Evolutionary conservation across 1,284 basidiomycete genomes (phyloP), one percentile per base, ranked within the genome.

Genomic region (Apiotrichum veenhuisii): DNA sequence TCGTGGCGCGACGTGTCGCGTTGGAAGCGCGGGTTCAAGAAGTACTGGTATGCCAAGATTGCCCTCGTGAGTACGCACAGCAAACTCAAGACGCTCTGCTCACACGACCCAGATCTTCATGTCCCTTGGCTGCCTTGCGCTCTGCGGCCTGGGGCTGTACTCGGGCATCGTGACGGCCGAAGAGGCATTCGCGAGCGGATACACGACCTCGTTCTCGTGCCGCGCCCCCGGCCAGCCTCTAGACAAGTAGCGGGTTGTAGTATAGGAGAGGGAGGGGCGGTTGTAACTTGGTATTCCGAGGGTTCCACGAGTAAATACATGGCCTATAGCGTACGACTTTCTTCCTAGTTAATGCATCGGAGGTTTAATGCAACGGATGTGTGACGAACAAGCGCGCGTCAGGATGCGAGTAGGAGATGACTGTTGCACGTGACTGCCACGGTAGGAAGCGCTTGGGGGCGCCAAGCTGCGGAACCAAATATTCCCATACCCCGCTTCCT

Each of bases 41-140:
- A 41, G n/a, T 60, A 60, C 40, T 60, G 61, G 61, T 63, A 58
- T 25, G 43, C 41, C 30, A 63, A 63, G 58, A 5, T 49, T 11
- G 25, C 22, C 3, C 48, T 63, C 23, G 60, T 54, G 49, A 50
- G 47, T 49, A 18, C 22, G 30, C 5, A 30, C 30, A 12, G 3
- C 23, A 26, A 11, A 2, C 5, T 26, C 18, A 30, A 5, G n/a
- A n/a, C n/a, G n/a, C n/a, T n/a, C n/a, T n/a, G n/a, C n/a, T n/a
- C n/a, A n/a, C n/a, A n/a, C n/a, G n/a, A 8, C 33, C 5, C 36
- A 58, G 56, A 40, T 61, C 33, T 15, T 52, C 14, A 8, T 44
- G 25, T 33, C 52, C 20, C 47, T 59, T 23, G 38, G 48, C 5
- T 50, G 55, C 8, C 53, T 63, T 23, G 26, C 54, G 9, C 46